These are phyloP conservation scores for Hypholoma sublateritium DNA, from an alignment of 768 basidiomycete species.

Conservation along the genomic window DNA sequence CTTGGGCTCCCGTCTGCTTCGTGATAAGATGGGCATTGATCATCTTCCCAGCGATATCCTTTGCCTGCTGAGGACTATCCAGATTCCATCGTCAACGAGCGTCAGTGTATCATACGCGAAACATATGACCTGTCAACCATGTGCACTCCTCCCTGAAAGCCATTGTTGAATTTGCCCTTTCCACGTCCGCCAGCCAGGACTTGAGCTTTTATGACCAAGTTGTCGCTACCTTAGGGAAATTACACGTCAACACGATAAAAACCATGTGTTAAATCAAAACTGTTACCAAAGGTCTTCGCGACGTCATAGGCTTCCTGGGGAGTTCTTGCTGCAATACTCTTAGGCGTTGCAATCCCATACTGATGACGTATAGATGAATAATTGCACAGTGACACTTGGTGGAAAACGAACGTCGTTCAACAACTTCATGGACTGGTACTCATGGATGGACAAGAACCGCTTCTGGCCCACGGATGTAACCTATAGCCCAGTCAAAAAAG, in stretches of 20 bases:
- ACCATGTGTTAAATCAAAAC: slow-evolving; percentile 5
- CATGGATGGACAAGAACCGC: slow-evolving; percentile 94
- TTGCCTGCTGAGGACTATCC: slow-evolving; percentile 80
- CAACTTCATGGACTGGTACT: slow-evolving; percentile 94
- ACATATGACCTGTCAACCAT: slow-evolving; percentile 74
- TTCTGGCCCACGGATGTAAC: slow-evolving; percentile 77
- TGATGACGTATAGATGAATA: slow-evolving; percentile 28
- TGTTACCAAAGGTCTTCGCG: slow-evolving; percentile 84
- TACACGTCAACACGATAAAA: slow-evolving; percentile 4
- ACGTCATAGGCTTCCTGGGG: slow-evolving; percentile 88
- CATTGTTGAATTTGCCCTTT: slow-evolving; percentile 95
- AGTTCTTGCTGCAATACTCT: slow-evolving; percentile 82
- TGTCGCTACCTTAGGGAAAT: slow-evolving; percentile 53
- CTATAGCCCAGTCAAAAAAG: slow-evolving; percentile 32
- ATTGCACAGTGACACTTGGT: not conserved
- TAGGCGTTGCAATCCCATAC: slow-evolving; percentile 97
- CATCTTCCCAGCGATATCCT: slow-evolving; percentile 89
- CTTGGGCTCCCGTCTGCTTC: slow-evolving; percentile 93
- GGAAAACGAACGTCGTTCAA: slow-evolving; percentile 76
- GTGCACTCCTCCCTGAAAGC: slow-evolving; percentile 97
- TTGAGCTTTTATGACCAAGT: slow-evolving; percentile 97
- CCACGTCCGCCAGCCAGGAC: slow-evolving; percentile 98
- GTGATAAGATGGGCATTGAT: slow-evolving; percentile 94
- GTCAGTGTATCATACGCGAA: not conserved
- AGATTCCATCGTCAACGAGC: not conserved